Percentiles rank a stretch among this genome's conserved stretches.
Conservation (phyloP, 495 filamentous ascomycete genomes). For the Hypoxylon fragiforme region DNA sequence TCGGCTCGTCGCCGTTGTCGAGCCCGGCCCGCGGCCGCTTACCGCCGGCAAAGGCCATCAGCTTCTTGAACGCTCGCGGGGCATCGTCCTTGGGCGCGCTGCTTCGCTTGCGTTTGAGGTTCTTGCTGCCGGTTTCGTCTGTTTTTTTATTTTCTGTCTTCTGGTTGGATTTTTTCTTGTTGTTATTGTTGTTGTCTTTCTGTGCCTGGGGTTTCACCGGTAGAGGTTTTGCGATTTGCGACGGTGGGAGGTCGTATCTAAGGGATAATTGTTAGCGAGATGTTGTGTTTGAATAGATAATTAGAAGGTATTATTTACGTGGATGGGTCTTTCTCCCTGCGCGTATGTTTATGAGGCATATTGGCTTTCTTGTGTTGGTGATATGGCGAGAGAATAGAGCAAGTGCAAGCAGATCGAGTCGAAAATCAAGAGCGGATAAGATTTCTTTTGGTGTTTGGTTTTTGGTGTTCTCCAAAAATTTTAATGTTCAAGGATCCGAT, state of each 20-base stretch:
- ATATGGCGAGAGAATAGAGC: not conserved
- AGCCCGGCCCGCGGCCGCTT: constrained; percentile 63
- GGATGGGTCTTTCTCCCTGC: constrained; percentile 55
- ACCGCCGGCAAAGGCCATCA: constrained; percentile 71
- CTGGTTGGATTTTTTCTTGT: too few relatives aligned
- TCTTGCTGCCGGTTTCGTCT: constrained; percentile 34
- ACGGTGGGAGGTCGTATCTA: constrained; percentile 77
- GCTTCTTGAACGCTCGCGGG: constrained; percentile 78
- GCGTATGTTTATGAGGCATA: constrained; percentile 89
- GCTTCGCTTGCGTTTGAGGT: constrained; percentile 55
- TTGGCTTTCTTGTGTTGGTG: constrained; percentile 1
- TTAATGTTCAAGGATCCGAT: not conserved
- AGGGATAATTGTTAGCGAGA: constrained; percentile 35
- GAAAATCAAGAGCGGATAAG: not conserved
- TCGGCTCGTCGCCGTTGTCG: constrained; percentile 62
- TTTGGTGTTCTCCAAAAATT: constrained; percentile 1
- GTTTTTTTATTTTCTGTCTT: constrained; percentile 27
- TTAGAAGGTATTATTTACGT: constrained; percentile 34
- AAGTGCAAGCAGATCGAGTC: not conserved
- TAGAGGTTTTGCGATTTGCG: constrained; percentile 68
- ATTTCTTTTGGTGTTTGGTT: too few relatives aligned
- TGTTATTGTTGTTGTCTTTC: too few relatives aligned
- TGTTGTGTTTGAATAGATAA: constrained; percentile 12
- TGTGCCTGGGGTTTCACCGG: constrained; percentile 51
- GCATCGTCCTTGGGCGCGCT: constrained; percentile 68